A percentile compares a stretch with the other conserved stretches of the same genome.
Evolutionary conservation across 225 moss, liverwort and hornwort species (phyloP).

Genomic region (Pseudoscleropodium purum): DNA sequence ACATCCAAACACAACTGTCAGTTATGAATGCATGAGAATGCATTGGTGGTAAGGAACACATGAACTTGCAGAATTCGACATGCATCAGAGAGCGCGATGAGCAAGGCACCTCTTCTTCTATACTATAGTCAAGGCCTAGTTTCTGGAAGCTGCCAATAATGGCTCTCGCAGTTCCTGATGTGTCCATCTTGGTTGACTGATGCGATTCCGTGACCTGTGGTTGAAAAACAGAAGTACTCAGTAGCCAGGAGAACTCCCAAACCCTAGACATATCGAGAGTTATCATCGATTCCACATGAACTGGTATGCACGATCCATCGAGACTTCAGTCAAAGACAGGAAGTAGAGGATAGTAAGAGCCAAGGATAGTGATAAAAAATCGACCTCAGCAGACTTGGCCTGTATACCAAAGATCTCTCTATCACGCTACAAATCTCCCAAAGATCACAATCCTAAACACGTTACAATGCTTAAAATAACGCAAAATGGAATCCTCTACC

Average conservation of each 20-base stretch:
- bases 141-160: slow-evolving; percentile 73
- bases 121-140: slow-evolving; percentile 56
- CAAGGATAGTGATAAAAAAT: neutral
- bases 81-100: neutral
- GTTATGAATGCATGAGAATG: neutral
- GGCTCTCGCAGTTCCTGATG: slow-evolving; percentile 96
- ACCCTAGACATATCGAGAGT: neutral
- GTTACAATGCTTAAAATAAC: neutral
- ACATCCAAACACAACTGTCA: neutral
- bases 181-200: slow-evolving; percentile 84
- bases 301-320: neutral
- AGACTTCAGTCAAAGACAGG: neutral
- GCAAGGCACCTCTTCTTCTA: slow-evolving; percentile 48
- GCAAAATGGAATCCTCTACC: neutral
- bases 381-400: neutral
- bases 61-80: neutral
- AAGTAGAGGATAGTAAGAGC: too few species aligned
- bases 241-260: neutral
- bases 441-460: neutral
- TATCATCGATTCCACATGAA: neutral
- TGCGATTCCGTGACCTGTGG: slow-evolving; percentile 90
- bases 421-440: neutral
- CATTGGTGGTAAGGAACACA: neutral
- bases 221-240: neutral
- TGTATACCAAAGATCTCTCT: neutral